Percentiles rank a stretch among this genome's conserved stretches.
phyloP scores from a whole-genome alignment of 176 grass and related monocot genomes.

The Puccinellia tenuiflora region DNA sequence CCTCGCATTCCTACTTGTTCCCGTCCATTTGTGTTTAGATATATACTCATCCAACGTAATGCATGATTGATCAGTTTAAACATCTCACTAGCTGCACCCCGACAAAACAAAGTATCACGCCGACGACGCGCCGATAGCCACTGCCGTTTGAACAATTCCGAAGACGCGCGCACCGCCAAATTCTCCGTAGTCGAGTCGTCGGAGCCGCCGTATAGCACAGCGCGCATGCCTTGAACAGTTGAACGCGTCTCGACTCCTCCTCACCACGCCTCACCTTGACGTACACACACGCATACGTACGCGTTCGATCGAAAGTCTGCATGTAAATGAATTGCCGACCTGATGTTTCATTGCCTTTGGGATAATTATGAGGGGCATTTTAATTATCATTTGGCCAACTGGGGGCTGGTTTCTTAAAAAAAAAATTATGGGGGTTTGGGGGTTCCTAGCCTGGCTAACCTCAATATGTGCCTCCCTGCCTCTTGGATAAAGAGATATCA shows the following conservation, averaged over 20 bases:
- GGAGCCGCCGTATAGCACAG: neutral
- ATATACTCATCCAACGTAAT: neutral
- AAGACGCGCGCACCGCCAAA: neutral
- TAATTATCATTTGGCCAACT: too few species aligned
- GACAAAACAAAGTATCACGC: neutral
- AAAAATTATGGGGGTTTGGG: too few species aligned
- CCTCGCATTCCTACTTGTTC: neutral
- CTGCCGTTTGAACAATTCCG: neutral
- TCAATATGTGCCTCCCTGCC: too few species aligned
- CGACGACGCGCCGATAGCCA: neutral
- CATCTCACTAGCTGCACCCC: neutral
- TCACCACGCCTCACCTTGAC: neutral
- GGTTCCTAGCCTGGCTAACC: too few species aligned
- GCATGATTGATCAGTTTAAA: neutral
- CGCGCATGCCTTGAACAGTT: conserved; percentile 14
- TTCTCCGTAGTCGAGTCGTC: neutral
- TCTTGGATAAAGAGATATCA: too few species aligned
- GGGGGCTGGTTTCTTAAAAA: too few species aligned
- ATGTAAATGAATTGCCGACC: neutral
- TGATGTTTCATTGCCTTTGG: too few species aligned
- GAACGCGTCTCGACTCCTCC: conserved; percentile 14
- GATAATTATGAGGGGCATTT: too few species aligned
- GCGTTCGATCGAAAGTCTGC: neutral
- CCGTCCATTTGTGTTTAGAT: neutral
- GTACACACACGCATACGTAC: neutral